Evolutionary conservation across 2,329 filamentous ascomycete genomes (phyloP).

Genomic region (Emmonsiellopsis sp.): DNA sequence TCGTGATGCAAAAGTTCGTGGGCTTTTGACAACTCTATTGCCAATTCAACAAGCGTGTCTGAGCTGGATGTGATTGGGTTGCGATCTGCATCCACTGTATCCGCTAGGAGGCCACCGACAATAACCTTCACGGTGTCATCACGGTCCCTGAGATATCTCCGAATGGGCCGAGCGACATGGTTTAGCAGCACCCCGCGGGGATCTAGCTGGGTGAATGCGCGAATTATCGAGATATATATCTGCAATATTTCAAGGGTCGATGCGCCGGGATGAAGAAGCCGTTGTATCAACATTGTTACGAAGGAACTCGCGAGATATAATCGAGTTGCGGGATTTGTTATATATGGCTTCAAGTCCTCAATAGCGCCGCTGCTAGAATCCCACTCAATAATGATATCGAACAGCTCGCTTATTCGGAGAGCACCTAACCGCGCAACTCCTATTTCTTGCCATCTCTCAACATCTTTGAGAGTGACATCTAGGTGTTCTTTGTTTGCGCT

Average conservation of each 20-base stretch:
- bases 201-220: slow-evolving; percentile 54
- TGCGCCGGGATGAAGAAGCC: slow-evolving; percentile 54
- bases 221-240: slow-evolving; percentile 59
- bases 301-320: slow-evolving; percentile 48
- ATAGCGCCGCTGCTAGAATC: slow-evolving; percentile 50
- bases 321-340: slow-evolving; percentile 45
- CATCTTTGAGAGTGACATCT: slow-evolving; percentile 32
- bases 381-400: slow-evolving; percentile 56
- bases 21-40: slow-evolving; percentile 41
- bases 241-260: slow-evolving; percentile 60
- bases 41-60: slow-evolving; percentile 44
- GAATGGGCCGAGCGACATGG: slow-evolving; percentile 56
- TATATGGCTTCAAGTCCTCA: slow-evolving; percentile 51
- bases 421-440: slow-evolving; percentile 47
- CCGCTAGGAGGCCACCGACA: slow-evolving; percentile 53
- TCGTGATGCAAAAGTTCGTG: slow-evolving; percentile 35
- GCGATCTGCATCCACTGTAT: slow-evolving; percentile 35
- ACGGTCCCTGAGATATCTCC: slow-evolving; percentile 53
- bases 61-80: slow-evolving; percentile 20
- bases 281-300: slow-evolving; percentile 42
- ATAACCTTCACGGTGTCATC: slow-evolving; percentile 60
- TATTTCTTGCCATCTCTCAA: slow-evolving; percentile 48
- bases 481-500: slow-evolving; percentile 17
- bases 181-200: slow-evolving; percentile 58
- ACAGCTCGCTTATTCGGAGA: slow-evolving; percentile 48